Evolutionary conservation across 1,284 basidiomycete species (phyloP).

Genomic region (Retiboletus flavoniger): DNA sequence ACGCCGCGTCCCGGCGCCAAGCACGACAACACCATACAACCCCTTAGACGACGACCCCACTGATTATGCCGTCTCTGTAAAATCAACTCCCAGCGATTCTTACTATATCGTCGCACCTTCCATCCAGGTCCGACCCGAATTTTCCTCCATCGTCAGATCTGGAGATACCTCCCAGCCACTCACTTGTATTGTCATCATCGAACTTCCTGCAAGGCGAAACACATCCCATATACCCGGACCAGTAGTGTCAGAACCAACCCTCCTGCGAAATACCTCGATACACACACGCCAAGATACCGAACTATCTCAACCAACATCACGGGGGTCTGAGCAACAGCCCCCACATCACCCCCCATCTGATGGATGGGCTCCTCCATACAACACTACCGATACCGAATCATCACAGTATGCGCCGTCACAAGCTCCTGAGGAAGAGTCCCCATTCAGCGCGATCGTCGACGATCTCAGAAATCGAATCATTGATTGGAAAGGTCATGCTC

Average conservation of each 20-base stretch:
- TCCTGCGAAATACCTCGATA: conserved; percentile 29
- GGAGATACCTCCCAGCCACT: conserved; percentile 74
- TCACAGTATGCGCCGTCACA: conserved; percentile 26
- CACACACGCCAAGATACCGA: conserved; percentile 37
- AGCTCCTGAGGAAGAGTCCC: conserved; percentile 54
- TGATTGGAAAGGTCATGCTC: conserved; percentile 92
- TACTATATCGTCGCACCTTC: conserved; percentile 82
- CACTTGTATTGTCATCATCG: conserved; percentile 88
- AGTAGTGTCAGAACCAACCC: conserved; percentile 48
- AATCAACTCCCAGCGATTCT: conserved; percentile 45
- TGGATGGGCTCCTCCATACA: conserved; percentile 30
- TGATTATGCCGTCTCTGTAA: conserved; percentile 56
- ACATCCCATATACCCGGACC: conserved; percentile 58
- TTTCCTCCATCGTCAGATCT: conserved; percentile 73
- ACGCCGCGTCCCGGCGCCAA: conserved; percentile 30
- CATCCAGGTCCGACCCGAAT: conserved; percentile 88
- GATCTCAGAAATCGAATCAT: conserved; percentile 86
- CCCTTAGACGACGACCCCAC: conserved; percentile 80
- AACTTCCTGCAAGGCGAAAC: conserved; percentile 74
- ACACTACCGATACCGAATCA: conserved; percentile 24
- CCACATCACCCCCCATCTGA: conserved; percentile 37
- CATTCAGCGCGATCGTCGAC: conserved; percentile 78
- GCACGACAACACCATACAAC: conserved; percentile 43
- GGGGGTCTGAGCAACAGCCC: conserved; percentile 23
- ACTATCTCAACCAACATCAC: conserved; percentile 33